Percentiles rank a stretch among this genome's conserved stretches.
phyloP scores from a whole-genome alignment of 495 filamentous ascomycete species.

The Tuber melanosporum region DNA sequence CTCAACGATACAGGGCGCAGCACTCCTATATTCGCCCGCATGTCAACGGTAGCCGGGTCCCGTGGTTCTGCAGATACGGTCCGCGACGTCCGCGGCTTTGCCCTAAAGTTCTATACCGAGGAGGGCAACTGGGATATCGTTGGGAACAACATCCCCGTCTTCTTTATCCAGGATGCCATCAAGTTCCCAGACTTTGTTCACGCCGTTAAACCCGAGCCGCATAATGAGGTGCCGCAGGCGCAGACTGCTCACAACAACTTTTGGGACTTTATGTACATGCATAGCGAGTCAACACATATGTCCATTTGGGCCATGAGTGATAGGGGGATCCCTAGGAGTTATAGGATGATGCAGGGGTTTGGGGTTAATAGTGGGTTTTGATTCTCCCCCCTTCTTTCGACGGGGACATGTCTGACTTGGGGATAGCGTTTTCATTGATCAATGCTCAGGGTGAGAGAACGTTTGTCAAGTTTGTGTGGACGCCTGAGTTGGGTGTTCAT shows the following conservation, averaged over 20 bases:
- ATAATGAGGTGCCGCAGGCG: slow-evolving; percentile 65
- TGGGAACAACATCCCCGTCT: slow-evolving; percentile 43
- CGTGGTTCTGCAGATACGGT: slow-evolving; percentile 64
- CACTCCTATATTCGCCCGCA: slow-evolving; percentile 66
- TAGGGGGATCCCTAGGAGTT: slow-evolving; percentile 70
- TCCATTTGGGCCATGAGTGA: slow-evolving; percentile 78
- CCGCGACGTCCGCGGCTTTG: slow-evolving; percentile 70
- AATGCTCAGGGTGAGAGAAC: slow-evolving; percentile 64
- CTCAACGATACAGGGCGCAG: slow-evolving; percentile 72
- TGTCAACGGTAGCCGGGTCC: slow-evolving; percentile 68
- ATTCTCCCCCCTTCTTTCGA: background rate
- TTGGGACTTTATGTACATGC: slow-evolving; percentile 62
- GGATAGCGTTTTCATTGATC: slow-evolving; percentile 57
- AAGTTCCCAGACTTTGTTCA: slow-evolving; percentile 74
- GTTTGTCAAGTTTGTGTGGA: slow-evolving; percentile 81
- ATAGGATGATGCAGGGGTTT: slow-evolving; percentile 86
- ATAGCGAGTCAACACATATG: slow-evolving; percentile 76
- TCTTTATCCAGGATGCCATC: slow-evolving; percentile 60
- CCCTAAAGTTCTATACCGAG: slow-evolving; percentile 67
- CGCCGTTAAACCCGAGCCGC: slow-evolving; percentile 61
- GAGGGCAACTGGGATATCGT: slow-evolving; percentile 52
- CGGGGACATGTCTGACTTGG: background rate
- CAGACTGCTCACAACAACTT: slow-evolving; percentile 66
- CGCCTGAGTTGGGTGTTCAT: slow-evolving; percentile 71
- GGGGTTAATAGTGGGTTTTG: slow-evolving; percentile 62